Evolutionary conservation across 306 rosid genomes (phyloP), one percentile per base, ranked within the genome.

Genomic region (Alnus rubra): DNA sequence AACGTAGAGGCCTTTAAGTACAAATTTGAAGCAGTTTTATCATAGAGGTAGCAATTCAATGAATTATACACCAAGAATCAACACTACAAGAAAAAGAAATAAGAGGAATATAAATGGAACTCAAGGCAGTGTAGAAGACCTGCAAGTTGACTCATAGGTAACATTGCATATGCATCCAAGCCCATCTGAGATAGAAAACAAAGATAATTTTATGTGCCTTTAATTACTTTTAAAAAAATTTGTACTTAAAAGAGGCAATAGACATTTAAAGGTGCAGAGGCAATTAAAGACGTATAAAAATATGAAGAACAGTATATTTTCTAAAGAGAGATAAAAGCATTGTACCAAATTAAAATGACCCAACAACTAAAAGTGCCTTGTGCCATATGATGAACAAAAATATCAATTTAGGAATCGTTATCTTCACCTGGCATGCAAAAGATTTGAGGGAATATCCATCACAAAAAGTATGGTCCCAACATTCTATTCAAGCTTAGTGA

Each of bases 101-200:
- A 72, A 52, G 75, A 79, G 47, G 65, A 70, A 47, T 12, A 12
- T n/a, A 4, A 75, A 4, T 45, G 23, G 45, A 79, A 82, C 37
- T 54, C 28, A 76, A 60, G 83, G 76, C 60, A 68, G 72, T 55
- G 74, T 64, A 39, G 76, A 82, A 77, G 72, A 95, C 99, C 98
- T 93, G 99, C 99, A 95, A 60, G 75, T 78, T 23, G 99, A 88
- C 67, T 91, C 89, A 63, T 86, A 76, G 16, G 88, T 86, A 65
- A 90, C 89, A 79, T 89, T 90, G 88, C 99, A 95, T 89, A 95
- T 86, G 82, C 97, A 95, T 78, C 97, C 99, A 83, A 84, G 90
- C 70, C 53, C 89, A 82, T 87, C 99, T 95, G 89, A 84, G 71
- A 86, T 48, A 76, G 44, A 47, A 67, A 73, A 67, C 58, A 65